Evolutionary conservation across 352 stramenopile genomes (phyloP).

Genomic region (Globisporangium acanthophoron): DNA sequence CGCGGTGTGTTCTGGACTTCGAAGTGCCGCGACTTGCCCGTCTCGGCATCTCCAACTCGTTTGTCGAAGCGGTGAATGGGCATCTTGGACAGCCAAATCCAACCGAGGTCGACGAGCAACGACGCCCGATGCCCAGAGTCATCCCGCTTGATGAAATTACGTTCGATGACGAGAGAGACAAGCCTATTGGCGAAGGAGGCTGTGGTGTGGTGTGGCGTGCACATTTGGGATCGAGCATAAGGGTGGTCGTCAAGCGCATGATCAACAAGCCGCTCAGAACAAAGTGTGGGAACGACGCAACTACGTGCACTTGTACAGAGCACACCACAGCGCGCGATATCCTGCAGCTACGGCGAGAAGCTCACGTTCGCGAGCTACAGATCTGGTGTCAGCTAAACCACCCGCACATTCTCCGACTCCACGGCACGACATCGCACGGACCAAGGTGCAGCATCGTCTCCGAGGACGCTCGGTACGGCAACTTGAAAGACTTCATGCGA

Average conservation of each 20-base stretch:
- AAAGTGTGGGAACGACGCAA: neutral
- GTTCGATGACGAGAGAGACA: too few species aligned
- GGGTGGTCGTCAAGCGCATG: neutral
- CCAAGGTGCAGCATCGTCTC: neutral
- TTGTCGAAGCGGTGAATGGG: neutral
- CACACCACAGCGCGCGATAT: neutral
- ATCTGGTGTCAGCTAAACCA: conserved; percentile 6
- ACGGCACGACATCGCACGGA: neutral
- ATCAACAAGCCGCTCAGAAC: neutral
- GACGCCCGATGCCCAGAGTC: neutral
- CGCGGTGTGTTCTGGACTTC: neutral
- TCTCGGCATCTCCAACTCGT: neutral
- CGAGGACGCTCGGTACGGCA: neutral
- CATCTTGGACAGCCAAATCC: neutral
- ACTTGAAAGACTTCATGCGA: too few species aligned
- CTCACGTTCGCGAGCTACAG: neutral
- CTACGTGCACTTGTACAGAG: neutral
- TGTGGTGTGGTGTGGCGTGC: neutral
- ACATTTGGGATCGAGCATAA: neutral
- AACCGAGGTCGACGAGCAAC: neutral
- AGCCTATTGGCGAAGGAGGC: neutral
- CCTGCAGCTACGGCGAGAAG: neutral
- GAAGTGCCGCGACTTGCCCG: neutral
- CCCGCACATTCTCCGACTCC: conserved; percentile 4
- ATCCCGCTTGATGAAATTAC: neutral